A percentile compares a stretch with the other conserved stretches of the same genome.
These are phyloP conservation scores for Termitomyces sp. DNA, from an alignment of 768 basidiomycete species.

Conservation along the genomic window DNA sequence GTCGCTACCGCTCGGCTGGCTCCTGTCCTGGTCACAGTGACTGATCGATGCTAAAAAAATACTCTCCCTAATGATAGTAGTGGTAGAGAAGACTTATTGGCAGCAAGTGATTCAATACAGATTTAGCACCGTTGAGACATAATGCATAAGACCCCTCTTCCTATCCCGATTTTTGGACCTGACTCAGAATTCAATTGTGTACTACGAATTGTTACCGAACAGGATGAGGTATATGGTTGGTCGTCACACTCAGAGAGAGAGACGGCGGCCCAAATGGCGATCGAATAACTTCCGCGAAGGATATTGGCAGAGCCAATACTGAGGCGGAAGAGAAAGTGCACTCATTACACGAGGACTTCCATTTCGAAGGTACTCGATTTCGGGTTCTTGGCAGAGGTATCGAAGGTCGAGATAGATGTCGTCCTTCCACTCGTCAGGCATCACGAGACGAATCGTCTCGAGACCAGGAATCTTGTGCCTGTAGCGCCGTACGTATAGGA, in stretches of 20 bases:
- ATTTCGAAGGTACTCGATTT: not conserved
- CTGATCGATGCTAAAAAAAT: too few species aligned
- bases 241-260: not conserved
- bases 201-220: too few species aligned
- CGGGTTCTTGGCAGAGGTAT: not conserved
- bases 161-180: too few species aligned
- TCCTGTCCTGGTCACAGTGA: too few species aligned
- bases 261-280: not conserved
- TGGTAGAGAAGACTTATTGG: too few species aligned
- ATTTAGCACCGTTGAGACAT: too few species aligned
- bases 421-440: not conserved
- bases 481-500: constrained; percentile 3
- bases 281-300: not conserved
- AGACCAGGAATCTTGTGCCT: not conserved
- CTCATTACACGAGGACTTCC: not conserved
- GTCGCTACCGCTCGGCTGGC: too few species aligned
- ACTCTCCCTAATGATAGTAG: too few species aligned
- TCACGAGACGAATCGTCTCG: not conserved
- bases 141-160: too few species aligned
- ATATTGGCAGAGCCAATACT: constrained; percentile 2
- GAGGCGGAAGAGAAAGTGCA: not conserved
- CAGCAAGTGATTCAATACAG: too few species aligned
- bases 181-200: too few species aligned
- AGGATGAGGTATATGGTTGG: not conserved
- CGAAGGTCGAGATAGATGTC: not conserved